Percentiles rank a stretch among this genome's conserved stretches.
Evolutionary conservation across 169 alveolate genomes (phyloP).

Genomic region (Ichthyophthirius multifiliis): DNA sequence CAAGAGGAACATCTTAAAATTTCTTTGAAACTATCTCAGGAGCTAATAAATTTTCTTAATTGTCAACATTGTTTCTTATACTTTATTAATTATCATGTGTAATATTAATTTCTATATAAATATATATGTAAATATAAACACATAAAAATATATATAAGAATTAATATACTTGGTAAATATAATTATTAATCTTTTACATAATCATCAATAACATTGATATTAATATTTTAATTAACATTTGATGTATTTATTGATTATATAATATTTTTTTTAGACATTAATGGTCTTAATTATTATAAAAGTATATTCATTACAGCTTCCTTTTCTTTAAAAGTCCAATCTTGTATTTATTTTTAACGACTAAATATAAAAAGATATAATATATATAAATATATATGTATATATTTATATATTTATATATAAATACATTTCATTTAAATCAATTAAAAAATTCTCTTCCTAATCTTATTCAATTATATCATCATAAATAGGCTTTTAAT

Average conservation of each 20-base stretch:
- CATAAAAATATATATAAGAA: constrained; percentile 14
- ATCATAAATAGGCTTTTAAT: constrained; percentile 1
- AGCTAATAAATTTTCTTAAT: neutral
- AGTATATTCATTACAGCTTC: constrained; percentile 21
- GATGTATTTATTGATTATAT: constrained; percentile 9
- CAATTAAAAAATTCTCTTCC: neutral
- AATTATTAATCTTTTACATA: neutral
- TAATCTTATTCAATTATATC: neutral
- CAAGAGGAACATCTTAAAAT: constrained; percentile 40
- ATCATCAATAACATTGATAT: constrained; percentile 18
- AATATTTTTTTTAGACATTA: constrained; percentile 27
- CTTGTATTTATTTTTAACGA: constrained; percentile 19
- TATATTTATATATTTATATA: neutral
- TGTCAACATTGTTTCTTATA: neutral
- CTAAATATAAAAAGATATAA: neutral
- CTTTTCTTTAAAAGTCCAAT: constrained; percentile 28
- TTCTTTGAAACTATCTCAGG: constrained; percentile 14
- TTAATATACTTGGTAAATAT: neutral
- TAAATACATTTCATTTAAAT: constrained; percentile 35
- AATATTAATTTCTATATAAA: neutral
- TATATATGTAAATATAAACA: neutral
- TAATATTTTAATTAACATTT: constrained; percentile 8
- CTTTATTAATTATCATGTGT: neutral
- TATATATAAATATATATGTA: neutral
- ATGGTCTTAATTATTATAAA: constrained; percentile 8